Percentiles rank a stretch among this genome's conserved stretches.
These are phyloP conservation scores for Dactylella cylindrospora DNA, from an alignment of 2,329 filamentous ascomycete genomes.

Conservation along the genomic window DNA sequence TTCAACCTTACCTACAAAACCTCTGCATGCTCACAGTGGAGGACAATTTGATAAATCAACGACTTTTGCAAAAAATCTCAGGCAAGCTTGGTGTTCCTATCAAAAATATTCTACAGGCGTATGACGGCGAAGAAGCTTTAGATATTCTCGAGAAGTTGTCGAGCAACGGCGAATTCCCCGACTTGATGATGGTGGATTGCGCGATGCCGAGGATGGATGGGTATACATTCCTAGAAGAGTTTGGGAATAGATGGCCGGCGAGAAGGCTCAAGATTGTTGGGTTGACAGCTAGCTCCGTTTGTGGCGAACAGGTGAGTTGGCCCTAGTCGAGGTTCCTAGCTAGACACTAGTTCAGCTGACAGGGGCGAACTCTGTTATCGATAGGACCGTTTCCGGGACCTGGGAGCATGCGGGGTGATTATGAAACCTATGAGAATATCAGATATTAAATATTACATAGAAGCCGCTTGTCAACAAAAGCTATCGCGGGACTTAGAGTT, in stretches of 20 bases:
- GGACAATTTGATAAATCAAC: conserved; percentile 23
- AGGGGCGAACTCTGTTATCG: neutral
- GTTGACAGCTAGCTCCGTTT: neutral
- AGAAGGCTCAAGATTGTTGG: conserved; percentile 10
- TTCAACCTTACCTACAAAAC: conserved; percentile 12
- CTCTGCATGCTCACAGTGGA: conserved; percentile 14
- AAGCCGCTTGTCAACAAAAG: conserved; percentile 7
- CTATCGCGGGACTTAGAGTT: conserved; percentile 31
- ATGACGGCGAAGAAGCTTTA: conserved; percentile 8
- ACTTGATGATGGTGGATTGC: conserved; percentile 15
- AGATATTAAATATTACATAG: neutral
- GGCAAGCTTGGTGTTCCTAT: neutral
- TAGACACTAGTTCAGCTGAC: neutral
- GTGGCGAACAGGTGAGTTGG: conserved; percentile 5
- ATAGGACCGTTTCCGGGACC: conserved; percentile 7
- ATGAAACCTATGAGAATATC: conserved; percentile 2
- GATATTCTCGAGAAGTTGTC: conserved; percentile 14
- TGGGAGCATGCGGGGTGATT: conserved; percentile 3
- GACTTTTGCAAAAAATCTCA: neutral
- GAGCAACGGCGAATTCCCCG: conserved; percentile 7
- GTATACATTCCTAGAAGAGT: conserved; percentile 20
- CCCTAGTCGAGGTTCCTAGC: neutral
- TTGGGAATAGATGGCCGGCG: conserved; percentile 12
- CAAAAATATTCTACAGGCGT: conserved; percentile 10
- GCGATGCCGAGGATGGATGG: conserved; percentile 26